Percentiles rank a stretch among this genome's conserved stretches.
Evolutionary conservation across 2,329 filamentous ascomycete genomes (phyloP).

Genomic region (Fusarium miscanthi): DNA sequence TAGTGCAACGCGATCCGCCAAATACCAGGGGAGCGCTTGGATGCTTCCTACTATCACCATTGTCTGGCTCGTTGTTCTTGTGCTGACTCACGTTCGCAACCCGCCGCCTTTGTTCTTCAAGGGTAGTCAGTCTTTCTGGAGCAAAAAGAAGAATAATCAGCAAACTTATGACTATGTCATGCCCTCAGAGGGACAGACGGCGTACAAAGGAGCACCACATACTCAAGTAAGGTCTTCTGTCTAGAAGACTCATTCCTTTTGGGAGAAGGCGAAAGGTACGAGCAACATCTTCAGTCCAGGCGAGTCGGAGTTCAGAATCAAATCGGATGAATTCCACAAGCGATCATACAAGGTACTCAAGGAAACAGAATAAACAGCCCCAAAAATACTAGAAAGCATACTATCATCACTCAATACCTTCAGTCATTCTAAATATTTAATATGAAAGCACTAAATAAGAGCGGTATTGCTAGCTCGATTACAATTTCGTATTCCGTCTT

Average conservation of each 20-base stretch:
- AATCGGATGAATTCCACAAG: background rate
- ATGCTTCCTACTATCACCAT: conserved; percentile 50
- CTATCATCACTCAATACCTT: background rate
- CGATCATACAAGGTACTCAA: background rate
- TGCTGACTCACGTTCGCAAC: conserved; percentile 50
- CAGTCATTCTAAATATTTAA: background rate
- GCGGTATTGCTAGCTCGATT: background rate
- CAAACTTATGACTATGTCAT: conserved; percentile 25
- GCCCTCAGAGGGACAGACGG: conserved; percentile 12
- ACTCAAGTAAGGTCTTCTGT: background rate
- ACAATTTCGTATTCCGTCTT: background rate
- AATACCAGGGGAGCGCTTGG: conserved; percentile 47
- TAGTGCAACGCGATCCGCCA: conserved; percentile 5
- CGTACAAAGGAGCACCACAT: conserved; percentile 7
- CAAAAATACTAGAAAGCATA: background rate
- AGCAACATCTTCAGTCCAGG: background rate
- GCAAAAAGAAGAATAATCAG: conserved; percentile 17
- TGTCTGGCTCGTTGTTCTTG: conserved; percentile 49
- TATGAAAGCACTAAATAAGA: background rate
- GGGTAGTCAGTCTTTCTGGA: conserved; percentile 29
- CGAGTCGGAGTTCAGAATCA: background rate
- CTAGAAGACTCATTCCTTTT: background rate
- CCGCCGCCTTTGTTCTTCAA: conserved; percentile 38
- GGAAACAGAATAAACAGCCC: too few species aligned
- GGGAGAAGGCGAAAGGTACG: background rate